Base-by-base conservation (phyloP, 192 early-diverging fungal genomes). In the Backusella sp. region DNA sequence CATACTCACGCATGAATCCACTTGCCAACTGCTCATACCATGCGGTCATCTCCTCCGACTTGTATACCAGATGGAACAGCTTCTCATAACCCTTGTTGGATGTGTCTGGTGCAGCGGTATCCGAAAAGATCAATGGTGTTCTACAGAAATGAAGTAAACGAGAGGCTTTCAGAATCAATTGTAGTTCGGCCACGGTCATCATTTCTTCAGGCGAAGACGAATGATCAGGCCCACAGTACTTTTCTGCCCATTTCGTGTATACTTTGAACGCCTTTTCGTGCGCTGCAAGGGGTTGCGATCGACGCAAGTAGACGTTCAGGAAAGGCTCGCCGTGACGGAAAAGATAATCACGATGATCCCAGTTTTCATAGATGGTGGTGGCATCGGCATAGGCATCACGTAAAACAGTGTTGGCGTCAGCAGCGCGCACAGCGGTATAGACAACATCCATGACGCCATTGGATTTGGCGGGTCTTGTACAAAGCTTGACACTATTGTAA, bases 101-200 rank as follows among this genome's bases (percentile, higher is more conserved):
- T 14, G 49, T 76, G 2, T 56, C 78, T 14, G 78, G 77, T 3
- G 79, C 76, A 5, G 68, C 77, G 39, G 79, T 81, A 26, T 84
- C 85, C 14, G 83, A 80, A 52, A 90, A 87, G 11, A 87, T 59
- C 3, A 88, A 44, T 23, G 87, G 86, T 6, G 88, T 90, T 21
- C 88, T 79, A 76, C 88, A 88, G 52, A 90, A 90, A 74, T 90
- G 88, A 28, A 90, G 77, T n/a, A 90, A 66, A 66, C 87, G 74
- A 14, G 88, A 86, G 0, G 86, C 85, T 32, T 86, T 84, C 41
- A 90, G 65, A 74, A 90, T 86, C 21, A 85, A 81, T 2, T 81
- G 81, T 44, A 88, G 73, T 72, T 90, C 87, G 15, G 78, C 76
- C 3, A 76, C 82, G 17, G 81, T 74, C 80, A 90, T 88, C 62